Base-by-base conservation (phyloP, 331 rosid species). In the Quercus tomentella region DNA sequence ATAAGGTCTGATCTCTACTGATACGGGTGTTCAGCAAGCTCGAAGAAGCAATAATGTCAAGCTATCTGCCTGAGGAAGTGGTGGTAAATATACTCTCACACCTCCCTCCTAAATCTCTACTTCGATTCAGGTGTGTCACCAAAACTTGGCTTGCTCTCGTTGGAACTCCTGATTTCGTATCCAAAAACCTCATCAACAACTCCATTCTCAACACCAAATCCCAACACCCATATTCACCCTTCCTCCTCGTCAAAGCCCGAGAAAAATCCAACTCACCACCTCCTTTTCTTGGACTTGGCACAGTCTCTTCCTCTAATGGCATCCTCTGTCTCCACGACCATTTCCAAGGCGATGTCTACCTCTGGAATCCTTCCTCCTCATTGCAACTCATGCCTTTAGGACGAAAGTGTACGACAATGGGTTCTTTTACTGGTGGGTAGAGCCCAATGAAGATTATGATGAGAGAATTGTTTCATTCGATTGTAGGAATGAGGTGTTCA, bases 91-190 rank as follows among this genome's bases (percentile, higher is more conserved):
- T 66, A 23, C 70, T 74, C 11, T 35, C 79, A 11, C 22, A 62
- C 73, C 35, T 76, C 17, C 77, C 78, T 1, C 3, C 70, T 10
- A 70, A 82, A 61, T 70, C 70, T 21, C 17, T 77, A 1, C 61
- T 72, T 43, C 81, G 74, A 41, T 82, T 71, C 54, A 61, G 56
- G 28, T 70, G 77, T 31, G 73, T 81, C 15, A 30, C 68, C 54
- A 76, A 81, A 25, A 69, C 77, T 1, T 81, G 73, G 73, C 49
- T 14, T 1, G 33, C 57, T 70, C 65, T 81, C 56, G 21, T 54
- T 1, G 31, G 31, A 72, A 54, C 51, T 41, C 76, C 17, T 15
- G 76, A 72, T 45, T 26, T 72, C 49, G 8, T 72, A 6, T 72
- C 76, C 60, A 25, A 9, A 51, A 52, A 72, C 17, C 76, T 72